These are phyloP conservation scores for Phytopythium mirpurense DNA, from an alignment of 352 stramenopile genomes.

Conservation along the genomic window DNA sequence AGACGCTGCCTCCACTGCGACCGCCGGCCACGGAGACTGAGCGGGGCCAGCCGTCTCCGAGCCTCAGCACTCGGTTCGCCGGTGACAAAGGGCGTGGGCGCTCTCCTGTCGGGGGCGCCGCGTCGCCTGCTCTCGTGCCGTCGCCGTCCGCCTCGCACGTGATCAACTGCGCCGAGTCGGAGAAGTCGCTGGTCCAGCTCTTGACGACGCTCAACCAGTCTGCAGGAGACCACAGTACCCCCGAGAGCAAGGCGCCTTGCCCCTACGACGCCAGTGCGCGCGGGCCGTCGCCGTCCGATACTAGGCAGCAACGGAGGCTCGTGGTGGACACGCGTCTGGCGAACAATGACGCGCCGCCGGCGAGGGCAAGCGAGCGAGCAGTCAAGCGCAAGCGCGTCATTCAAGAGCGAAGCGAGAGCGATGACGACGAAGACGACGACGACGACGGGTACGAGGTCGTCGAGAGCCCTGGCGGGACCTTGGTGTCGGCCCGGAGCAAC, in stretches of 20 bases:
- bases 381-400: slow-evolving; percentile 6
- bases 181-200: slow-evolving; percentile 60
- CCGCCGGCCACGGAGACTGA: not conserved
- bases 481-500: not conserved
- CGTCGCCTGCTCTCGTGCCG: not conserved
- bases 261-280: not conserved
- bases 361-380: not conserved
- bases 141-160: slow-evolving; percentile 52
- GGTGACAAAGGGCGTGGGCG: not conserved
- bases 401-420: slow-evolving; percentile 7
- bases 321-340: not conserved
- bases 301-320: not conserved
- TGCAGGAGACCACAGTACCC: slow-evolving; percentile 2
- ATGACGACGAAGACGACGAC: slow-evolving; percentile 15
- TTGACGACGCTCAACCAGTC: slow-evolving; percentile 55
- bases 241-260: not conserved
- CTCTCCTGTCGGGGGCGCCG: too few species aligned
- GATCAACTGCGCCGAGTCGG: slow-evolving; percentile 61
- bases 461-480: slow-evolving; percentile 1
- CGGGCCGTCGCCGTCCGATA: not conserved
- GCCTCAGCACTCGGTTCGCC: not conserved
- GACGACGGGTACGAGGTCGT: slow-evolving; percentile 5
- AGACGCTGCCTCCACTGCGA: slow-evolving; percentile 8
- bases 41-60: not conserved
- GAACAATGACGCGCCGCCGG: not conserved